Conservation (phyloP, 1,284 basidiomycete species). For the Serendipita sp. region DNA sequence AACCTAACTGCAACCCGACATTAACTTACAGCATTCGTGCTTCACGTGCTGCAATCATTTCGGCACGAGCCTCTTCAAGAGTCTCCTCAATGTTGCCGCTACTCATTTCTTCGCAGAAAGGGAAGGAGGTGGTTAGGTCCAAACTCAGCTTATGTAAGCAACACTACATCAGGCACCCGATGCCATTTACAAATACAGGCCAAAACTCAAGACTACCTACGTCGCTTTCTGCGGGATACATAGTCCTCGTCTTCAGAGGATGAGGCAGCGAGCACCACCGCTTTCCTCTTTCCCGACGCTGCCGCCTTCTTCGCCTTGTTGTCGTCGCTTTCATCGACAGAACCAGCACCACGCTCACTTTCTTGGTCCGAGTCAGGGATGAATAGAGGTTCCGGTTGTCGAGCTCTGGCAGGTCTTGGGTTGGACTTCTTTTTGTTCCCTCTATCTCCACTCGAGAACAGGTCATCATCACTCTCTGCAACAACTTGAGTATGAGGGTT, state of each 20-base stretch:
- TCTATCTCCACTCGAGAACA: background rate
- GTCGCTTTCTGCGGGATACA: background rate
- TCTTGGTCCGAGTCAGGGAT: background rate
- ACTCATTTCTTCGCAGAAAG: background rate
- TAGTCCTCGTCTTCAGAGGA: background rate
- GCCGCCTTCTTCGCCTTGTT: background rate
- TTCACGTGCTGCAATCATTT: conserved; percentile 1
- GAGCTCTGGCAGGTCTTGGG: background rate
- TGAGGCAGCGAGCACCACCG: background rate
- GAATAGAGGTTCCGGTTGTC: background rate
- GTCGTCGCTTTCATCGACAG: background rate
- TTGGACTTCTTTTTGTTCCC: background rate
- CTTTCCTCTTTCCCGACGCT: background rate
- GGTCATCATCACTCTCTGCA: background rate
- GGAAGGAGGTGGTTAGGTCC: background rate
- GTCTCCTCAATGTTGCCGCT: background rate
- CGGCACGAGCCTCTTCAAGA: background rate
- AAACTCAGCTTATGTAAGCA: background rate
- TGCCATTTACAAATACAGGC: too few relatives aligned
- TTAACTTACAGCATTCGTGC: background rate
- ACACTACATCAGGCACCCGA: background rate
- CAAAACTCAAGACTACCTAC: background rate
- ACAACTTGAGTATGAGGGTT: background rate
- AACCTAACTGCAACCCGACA: background rate
- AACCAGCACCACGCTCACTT: background rate